Percentiles rank a stretch among this genome's conserved stretches.
phyloP scores from a whole-genome alignment of 192 early-diverging fungal genomes.

The Phycomyces blakesleeanus region DNA sequence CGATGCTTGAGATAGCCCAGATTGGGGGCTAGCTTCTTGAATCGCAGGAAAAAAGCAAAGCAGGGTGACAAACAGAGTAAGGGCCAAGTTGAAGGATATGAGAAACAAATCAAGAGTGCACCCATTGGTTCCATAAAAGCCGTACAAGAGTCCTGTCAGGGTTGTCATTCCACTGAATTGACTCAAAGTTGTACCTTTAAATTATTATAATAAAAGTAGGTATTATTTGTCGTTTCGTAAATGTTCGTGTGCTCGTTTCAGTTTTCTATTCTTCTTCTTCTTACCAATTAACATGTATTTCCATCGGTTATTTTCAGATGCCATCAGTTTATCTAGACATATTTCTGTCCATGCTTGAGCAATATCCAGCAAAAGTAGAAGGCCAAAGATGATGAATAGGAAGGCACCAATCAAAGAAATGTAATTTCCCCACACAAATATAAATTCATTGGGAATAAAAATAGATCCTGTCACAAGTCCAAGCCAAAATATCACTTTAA shows the following conservation, averaged over 20 bases:
- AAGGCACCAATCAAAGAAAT: slow-evolving; percentile 81
- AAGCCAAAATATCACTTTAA: slow-evolving; percentile 69
- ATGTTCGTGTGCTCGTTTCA: neutral
- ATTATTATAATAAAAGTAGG: neutral
- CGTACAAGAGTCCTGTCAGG: slow-evolving; percentile 79
- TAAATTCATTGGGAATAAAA: slow-evolving; percentile 91
- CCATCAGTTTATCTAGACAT: slow-evolving; percentile 83
- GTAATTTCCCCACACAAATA: slow-evolving; percentile 82
- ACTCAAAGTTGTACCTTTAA: slow-evolving; percentile 56
- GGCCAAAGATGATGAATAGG: slow-evolving; percentile 90
- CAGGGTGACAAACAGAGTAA: slow-evolving; percentile 62
- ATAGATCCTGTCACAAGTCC: slow-evolving; percentile 68
- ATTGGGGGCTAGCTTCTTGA: slow-evolving; percentile 85
- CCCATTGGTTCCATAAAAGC: slow-evolving; percentile 68
- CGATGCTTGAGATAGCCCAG: slow-evolving; percentile 89
- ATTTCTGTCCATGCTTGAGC: slow-evolving; percentile 87
- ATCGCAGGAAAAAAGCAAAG: slow-evolving; percentile 71
- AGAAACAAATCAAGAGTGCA: slow-evolving; percentile 93
- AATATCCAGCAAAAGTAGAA: slow-evolving; percentile 93
- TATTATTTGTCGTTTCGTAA: neutral
- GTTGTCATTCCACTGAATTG: slow-evolving; percentile 64
- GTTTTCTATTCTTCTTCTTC: neutral
- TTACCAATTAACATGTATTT: slow-evolving; percentile 68
- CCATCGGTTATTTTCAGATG: slow-evolving; percentile 71
- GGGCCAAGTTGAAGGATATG: slow-evolving; percentile 83